phyloP scores from a whole-genome alignment of 176 grass and related monocot species.

The Phoenix dactylifera region DNA sequence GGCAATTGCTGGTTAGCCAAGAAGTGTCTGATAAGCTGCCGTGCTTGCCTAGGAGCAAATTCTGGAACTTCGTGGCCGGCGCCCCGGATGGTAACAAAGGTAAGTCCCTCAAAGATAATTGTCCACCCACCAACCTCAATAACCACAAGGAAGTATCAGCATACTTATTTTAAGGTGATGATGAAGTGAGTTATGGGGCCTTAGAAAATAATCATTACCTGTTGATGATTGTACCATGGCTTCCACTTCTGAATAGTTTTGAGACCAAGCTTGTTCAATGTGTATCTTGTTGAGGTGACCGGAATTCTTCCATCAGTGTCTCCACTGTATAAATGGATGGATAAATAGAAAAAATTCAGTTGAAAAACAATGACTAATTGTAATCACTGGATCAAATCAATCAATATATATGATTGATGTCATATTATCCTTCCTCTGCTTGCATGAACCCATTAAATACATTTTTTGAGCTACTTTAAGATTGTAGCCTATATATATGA shows the following conservation, averaged over 20 bases:
- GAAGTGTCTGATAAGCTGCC: slow-evolving; percentile 27
- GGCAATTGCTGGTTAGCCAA: slow-evolving; percentile 27
- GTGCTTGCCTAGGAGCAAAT: slow-evolving; percentile 10
- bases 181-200: too few relatives aligned
- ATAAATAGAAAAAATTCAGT: too few relatives aligned
- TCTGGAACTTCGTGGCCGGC: slow-evolving; percentile 33
- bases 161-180: too few relatives aligned
- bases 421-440: too few relatives aligned
- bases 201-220: too few relatives aligned
- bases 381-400: too few relatives aligned
- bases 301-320: slow-evolving; percentile 77
- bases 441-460: too few relatives aligned
- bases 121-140: slow-evolving; percentile 47
- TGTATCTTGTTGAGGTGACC: slow-evolving; percentile 68
- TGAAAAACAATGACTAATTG: too few relatives aligned
- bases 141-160: too few relatives aligned
- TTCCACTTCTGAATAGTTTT: slow-evolving; percentile 65
- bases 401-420: too few relatives aligned
- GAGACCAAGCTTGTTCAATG: slow-evolving; percentile 72
- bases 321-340: slow-evolving; percentile 26
- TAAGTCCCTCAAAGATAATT: slow-evolving; percentile 38
- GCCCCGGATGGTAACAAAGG: slow-evolving; percentile 26
- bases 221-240: slow-evolving; percentile 36
- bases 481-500: too few relatives aligned
- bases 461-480: too few relatives aligned